Conservation (phyloP, 176 grass and related monocot species). For the Phoenix roebelenii region DNA sequence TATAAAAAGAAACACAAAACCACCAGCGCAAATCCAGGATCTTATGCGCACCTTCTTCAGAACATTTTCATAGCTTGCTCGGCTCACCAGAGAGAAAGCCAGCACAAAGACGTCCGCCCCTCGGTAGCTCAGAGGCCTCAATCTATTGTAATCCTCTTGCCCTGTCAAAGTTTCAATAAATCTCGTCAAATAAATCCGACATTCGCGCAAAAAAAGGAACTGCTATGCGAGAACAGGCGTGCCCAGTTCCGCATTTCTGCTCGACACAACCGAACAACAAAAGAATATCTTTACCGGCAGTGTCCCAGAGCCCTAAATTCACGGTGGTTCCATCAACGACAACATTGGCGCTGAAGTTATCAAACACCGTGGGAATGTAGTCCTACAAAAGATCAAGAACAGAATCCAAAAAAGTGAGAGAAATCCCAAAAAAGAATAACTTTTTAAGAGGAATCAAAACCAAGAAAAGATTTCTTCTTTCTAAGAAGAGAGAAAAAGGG, state of each 20-base stretch:
- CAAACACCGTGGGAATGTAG: conserved; percentile 87
- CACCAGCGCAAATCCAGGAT: neutral
- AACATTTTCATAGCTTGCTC: conserved; percentile 90
- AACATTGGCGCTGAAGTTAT: conserved; percentile 92
- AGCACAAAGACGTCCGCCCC: conserved; percentile 91
- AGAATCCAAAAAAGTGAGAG: too few relatives aligned
- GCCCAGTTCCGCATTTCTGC: too few relatives aligned
- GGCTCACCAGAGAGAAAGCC: conserved; percentile 84
- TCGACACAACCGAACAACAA: neutral
- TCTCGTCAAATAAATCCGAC: too few relatives aligned
- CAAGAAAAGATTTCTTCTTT: neutral
- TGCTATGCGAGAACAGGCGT: too few relatives aligned
- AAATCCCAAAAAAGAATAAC: neutral
- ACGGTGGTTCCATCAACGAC: conserved; percentile 76
- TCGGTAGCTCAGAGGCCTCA: conserved; percentile 82
- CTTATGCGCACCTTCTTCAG: conserved; percentile 58
- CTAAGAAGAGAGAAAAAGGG: too few relatives aligned
- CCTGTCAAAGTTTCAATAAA: conserved; percentile 28
- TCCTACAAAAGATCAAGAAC: conserved; percentile 31
- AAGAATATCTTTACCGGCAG: conserved; percentile 37
- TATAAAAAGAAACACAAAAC: conserved; percentile 7
- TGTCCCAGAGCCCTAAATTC: conserved; percentile 94
- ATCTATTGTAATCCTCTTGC: conserved; percentile 91
- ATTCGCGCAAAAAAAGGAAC: neutral
- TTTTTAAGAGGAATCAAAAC: neutral